These are phyloP conservation scores for Erythrophleum fordii DNA, from an alignment of 306 rosid species.

Conservation along the genomic window DNA sequence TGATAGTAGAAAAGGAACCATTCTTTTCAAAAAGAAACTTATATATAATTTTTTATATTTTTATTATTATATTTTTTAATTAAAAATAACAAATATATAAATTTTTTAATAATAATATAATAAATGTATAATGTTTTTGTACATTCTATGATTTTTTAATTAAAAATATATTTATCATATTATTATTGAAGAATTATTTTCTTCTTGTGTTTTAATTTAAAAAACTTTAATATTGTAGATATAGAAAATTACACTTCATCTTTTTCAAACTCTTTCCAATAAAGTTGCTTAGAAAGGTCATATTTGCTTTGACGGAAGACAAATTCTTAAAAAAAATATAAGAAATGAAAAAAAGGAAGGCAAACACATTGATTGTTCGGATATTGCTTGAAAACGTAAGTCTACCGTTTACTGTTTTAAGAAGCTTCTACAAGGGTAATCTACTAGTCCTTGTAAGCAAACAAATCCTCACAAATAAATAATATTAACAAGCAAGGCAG, in stretches of 20 bases:
- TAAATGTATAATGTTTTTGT: no score
- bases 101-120: no score
- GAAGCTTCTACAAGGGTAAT: conserved; percentile 32
- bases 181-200: no score
- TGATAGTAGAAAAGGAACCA: conserved; percentile 31
- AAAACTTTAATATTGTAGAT: no score
- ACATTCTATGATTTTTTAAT: no score
- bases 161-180: no score
- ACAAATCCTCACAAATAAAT: conserved; percentile 43
- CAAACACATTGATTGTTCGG: neutral
- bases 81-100: no score
- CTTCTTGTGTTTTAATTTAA: no score
- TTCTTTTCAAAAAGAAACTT: neutral
- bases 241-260: no score
- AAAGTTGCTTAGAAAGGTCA: conserved; percentile 25
- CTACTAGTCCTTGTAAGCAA: conserved; percentile 22
- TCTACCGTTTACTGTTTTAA: neutral
- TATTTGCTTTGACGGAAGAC: neutral
- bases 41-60: no score
- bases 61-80: no score
- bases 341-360: neutral
- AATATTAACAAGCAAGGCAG: conserved; percentile 21
- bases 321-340: neutral
- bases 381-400: neutral
- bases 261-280: no score